Conservation (phyloP, 805 yeast species). For the Candida loeiensis region DNA sequence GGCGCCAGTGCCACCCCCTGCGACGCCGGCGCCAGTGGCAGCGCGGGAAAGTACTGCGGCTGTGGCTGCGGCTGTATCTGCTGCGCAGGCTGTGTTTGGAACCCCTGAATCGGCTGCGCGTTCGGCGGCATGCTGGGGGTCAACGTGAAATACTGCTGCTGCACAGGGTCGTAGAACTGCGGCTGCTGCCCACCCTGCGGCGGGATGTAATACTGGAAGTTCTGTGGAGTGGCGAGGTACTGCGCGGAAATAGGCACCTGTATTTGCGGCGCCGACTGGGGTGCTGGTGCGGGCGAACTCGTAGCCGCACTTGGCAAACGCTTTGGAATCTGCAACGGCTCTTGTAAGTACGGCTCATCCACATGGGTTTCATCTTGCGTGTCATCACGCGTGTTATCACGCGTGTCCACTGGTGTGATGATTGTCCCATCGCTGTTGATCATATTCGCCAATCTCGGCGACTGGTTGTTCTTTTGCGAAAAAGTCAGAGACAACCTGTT, state of each 20-base stretch:
- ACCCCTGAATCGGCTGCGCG: slow-evolving; percentile 20
- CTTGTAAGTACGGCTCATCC: not conserved
- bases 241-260: not conserved
- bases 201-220: slow-evolving; percentile 21
- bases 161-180: slow-evolving; percentile 43
- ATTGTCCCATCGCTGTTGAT: slow-evolving; percentile 46
- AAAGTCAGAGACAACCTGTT: slow-evolving; percentile 38
- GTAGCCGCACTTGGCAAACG: not conserved
- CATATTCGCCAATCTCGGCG: slow-evolving; percentile 39
- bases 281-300: not conserved
- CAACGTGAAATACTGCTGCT: slow-evolving; percentile 40
- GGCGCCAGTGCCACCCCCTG: not conserved
- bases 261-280: no score
- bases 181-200: slow-evolving; percentile 26
- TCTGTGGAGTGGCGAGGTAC: slow-evolving; percentile 15
- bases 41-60: slow-evolving; percentile 34
- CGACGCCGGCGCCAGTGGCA: slow-evolving; percentile 25
- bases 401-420: slow-evolving; percentile 37
- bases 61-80: slow-evolving; percentile 28
- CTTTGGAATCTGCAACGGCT: not conserved
- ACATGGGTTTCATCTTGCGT: not conserved
- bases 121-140: slow-evolving; percentile 35
- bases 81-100: slow-evolving; percentile 28
- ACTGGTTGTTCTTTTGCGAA: slow-evolving; percentile 30
- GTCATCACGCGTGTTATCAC: slow-evolving; percentile 6